Percentiles rank a stretch among this genome's conserved stretches.
Conservation (phyloP, 306 rosid species). For the Mimosa bimucronata region DNA sequence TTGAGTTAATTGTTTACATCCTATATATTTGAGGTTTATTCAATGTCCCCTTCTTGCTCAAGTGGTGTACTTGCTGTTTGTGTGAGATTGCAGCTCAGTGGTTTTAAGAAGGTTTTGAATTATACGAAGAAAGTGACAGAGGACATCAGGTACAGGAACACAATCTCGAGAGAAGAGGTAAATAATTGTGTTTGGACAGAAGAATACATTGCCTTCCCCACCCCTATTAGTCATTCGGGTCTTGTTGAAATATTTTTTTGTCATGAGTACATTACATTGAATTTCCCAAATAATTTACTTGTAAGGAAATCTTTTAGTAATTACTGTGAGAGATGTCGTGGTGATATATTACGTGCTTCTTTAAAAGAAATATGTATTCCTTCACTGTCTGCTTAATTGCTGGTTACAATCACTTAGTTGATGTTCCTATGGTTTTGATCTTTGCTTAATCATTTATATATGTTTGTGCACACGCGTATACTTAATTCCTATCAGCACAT, state of each 20-base stretch:
- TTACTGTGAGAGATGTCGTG: background rate
- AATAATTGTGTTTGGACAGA: constrained; percentile 31
- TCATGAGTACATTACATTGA: background rate
- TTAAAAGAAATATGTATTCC: background rate
- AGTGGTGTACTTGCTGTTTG: constrained; percentile 35
- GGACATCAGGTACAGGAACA: constrained; percentile 76
- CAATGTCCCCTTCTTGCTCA: constrained; percentile 26
- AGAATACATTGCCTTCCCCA: background rate
- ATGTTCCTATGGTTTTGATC: constrained; percentile 9
- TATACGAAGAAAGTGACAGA: constrained; percentile 88
- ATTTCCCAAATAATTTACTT: constrained; percentile 22
- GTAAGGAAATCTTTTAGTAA: constrained; percentile 14
- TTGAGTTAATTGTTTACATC: constrained; percentile 27
- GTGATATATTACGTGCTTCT: background rate
- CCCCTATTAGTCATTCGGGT: constrained; percentile 1
- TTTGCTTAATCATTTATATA: background rate
- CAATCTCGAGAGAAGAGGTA: constrained; percentile 97
- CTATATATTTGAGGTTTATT: constrained; percentile 28
- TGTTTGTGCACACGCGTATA: background rate
- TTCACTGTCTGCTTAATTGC: background rate
- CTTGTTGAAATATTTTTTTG: background rate
- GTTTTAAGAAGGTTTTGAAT: constrained; percentile 95
- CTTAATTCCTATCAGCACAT: background rate
- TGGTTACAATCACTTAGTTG: background rate
- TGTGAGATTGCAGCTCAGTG: constrained; percentile 85